phyloP scores from a whole-genome alignment of 805 yeast species.

The Groenewaldozyma tartarivorans region DNA sequence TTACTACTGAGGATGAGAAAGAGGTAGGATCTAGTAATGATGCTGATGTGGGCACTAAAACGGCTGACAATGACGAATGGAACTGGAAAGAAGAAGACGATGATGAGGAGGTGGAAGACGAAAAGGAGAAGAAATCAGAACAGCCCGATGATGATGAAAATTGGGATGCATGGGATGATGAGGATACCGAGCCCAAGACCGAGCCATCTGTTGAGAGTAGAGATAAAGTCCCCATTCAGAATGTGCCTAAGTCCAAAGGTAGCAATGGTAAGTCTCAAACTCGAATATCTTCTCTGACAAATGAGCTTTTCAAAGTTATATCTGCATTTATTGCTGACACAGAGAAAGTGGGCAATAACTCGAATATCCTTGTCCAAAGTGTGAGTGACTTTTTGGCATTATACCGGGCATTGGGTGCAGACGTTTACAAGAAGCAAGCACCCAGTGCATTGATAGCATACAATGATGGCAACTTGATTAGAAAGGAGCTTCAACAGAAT shows the following conservation, averaged over 20 bases:
- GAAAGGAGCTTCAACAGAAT: conserved; percentile 1
- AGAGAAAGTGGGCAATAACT: conserved; percentile 1
- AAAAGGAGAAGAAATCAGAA: conserved; percentile 5
- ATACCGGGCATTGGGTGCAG: conserved; percentile 17
- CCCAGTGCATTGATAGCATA: conserved; percentile 11
- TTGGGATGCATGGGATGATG: conserved; percentile 7
- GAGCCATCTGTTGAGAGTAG: no score
- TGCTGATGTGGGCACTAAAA: conserved; percentile 1
- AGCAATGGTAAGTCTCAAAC: neutral
- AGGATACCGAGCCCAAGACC: conserved; percentile 20
- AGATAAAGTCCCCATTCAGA: no score
- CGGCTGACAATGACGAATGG: conserved; percentile 15
- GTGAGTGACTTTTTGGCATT: conserved; percentile 14
- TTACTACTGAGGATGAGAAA: neutral
- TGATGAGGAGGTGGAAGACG: conserved; percentile 8
- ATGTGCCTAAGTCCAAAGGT: no score
- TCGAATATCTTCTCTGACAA: conserved; percentile 6
- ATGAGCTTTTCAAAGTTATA: conserved; percentile 4
- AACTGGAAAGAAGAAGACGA: conserved; percentile 7
- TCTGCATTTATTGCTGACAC: conserved; percentile 8
- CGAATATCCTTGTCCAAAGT: neutral
- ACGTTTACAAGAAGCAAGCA: conserved; percentile 7
- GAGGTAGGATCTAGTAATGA: neutral
- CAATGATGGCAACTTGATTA: conserved; percentile 13
- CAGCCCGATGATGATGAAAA: conserved; percentile 1